Evolutionary conservation across 495 filamentous ascomycete species (phyloP).

Genomic region (Apiosordaria backusii): DNA sequence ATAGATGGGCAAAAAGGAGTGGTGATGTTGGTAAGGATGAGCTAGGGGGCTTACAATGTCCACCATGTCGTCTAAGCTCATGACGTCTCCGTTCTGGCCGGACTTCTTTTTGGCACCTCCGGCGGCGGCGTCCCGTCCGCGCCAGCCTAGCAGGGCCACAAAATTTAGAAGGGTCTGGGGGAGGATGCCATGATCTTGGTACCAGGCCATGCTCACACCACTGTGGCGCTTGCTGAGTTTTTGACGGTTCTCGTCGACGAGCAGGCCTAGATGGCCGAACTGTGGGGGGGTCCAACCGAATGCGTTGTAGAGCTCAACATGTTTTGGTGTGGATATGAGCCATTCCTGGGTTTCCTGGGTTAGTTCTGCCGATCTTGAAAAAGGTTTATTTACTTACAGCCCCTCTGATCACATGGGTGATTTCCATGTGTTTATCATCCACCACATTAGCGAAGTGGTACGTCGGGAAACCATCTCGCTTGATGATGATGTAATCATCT

Average conservation of each 20-base stretch:
- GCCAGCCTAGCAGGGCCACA: constrained; percentile 79
- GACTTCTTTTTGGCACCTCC: constrained; percentile 38
- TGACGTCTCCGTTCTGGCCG: constrained; percentile 54
- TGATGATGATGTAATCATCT: constrained; percentile 70
- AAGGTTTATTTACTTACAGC: constrained; percentile 48
- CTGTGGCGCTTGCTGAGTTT: constrained; percentile 88
- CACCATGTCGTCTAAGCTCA: constrained; percentile 66
- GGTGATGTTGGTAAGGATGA: neutral
- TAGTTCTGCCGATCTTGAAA: neutral
- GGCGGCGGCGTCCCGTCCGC: neutral
- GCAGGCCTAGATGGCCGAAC: constrained; percentile 86
- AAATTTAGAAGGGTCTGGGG: constrained; percentile 79
- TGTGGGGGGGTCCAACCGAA: constrained; percentile 81
- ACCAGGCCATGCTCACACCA: constrained; percentile 65
- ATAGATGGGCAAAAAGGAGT: neutral
- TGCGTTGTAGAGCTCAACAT: constrained; percentile 79
- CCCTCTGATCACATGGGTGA: constrained; percentile 92
- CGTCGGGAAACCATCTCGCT: constrained; percentile 86
- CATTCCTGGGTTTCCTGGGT: constrained; percentile 60
- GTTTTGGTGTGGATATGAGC: constrained; percentile 89
- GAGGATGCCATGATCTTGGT: constrained; percentile 65
- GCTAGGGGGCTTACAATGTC: constrained; percentile 50
- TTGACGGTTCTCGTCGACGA: constrained; percentile 67
- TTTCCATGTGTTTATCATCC: constrained; percentile 89
- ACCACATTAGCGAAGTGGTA: constrained; percentile 98